Conservation (phyloP, 75 land plant genomes). For the Sequoia sempervirens region DNA sequence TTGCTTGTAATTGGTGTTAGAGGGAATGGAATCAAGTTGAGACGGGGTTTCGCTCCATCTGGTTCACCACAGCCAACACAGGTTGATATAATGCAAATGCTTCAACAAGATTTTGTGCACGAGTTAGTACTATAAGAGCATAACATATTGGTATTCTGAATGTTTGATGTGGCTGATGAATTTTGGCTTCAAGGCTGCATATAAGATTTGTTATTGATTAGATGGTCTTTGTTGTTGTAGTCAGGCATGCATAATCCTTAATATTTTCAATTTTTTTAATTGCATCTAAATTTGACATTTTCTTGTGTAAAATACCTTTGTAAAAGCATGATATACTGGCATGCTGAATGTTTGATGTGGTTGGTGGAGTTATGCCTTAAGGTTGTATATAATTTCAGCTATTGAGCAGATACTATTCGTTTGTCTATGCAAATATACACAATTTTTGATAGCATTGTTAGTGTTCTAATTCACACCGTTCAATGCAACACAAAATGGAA, state of each 20-base stretch:
- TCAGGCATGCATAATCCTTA: background rate
- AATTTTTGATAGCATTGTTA: background rate
- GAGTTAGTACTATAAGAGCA: background rate
- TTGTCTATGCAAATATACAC: background rate
- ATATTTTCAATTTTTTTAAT: background rate
- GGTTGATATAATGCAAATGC: conserved; percentile 30
- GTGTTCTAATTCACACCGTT: too few species aligned
- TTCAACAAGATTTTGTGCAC: background rate
- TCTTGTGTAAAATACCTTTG: background rate
- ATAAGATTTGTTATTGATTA: background rate
- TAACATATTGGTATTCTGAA: background rate
- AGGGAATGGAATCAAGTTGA: conserved; percentile 67
- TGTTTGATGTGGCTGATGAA: background rate
- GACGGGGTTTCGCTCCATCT: conserved; percentile 86
- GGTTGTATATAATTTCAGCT: background rate
- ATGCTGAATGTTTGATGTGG: background rate
- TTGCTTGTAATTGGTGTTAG: conserved; percentile 44
- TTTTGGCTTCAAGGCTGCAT: background rate
- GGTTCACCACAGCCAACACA: conserved; percentile 71
- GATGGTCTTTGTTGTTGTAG: background rate
- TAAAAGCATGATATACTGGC: background rate
- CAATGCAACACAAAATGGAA: too few species aligned
- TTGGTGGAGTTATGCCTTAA: background rate
- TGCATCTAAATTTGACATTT: background rate
- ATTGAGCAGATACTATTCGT: background rate